A percentile compares a stretch with the other conserved stretches of the same genome.
These are phyloP conservation scores for Striga asiatica DNA, from an alignment of 257 asterid species.

Conservation along the genomic window DNA sequence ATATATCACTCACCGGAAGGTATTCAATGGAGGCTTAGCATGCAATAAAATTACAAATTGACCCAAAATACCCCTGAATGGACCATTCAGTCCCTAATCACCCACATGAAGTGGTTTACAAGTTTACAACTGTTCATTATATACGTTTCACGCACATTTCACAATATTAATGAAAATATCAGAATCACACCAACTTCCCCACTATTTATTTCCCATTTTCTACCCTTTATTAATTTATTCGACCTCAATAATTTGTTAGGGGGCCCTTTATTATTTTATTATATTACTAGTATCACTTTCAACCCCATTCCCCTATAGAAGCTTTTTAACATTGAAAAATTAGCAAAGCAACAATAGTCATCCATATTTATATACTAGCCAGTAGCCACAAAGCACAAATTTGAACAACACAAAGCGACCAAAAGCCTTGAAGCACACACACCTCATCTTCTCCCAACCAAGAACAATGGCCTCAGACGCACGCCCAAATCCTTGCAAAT, in stretches of 20 bases:
- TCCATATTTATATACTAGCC: conserved; percentile 17
- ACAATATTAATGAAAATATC: conserved; percentile 18
- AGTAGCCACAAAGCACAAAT: conserved; percentile 20
- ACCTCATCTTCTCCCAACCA: neutral
- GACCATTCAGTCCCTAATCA: conserved; percentile 15
- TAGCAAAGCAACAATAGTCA: neutral
- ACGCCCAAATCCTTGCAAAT: neutral
- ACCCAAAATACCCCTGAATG: neutral
- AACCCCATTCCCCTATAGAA: conserved; percentile 14
- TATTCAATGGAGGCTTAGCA: neutral
- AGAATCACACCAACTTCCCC: conserved; percentile 30
- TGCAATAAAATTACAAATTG: conserved; percentile 7
- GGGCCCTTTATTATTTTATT: conserved; percentile 16
- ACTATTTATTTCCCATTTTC: conserved; percentile 12
- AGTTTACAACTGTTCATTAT: conserved; percentile 16
- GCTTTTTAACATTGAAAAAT: neutral
- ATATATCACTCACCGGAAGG: neutral
- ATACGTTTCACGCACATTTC: too few species aligned
- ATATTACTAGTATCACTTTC: conserved; percentile 19
- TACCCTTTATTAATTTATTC: conserved; percentile 4
- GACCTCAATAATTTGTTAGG: conserved; percentile 6
- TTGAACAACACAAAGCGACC: too few species aligned
- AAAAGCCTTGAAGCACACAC: neutral
- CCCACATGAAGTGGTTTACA: conserved; percentile 19
- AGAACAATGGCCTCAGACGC: neutral